Base-by-base conservation (phyloP, 2,329 filamentous ascomycete genomes). In the Lasiodiplodia sp. region DNA sequence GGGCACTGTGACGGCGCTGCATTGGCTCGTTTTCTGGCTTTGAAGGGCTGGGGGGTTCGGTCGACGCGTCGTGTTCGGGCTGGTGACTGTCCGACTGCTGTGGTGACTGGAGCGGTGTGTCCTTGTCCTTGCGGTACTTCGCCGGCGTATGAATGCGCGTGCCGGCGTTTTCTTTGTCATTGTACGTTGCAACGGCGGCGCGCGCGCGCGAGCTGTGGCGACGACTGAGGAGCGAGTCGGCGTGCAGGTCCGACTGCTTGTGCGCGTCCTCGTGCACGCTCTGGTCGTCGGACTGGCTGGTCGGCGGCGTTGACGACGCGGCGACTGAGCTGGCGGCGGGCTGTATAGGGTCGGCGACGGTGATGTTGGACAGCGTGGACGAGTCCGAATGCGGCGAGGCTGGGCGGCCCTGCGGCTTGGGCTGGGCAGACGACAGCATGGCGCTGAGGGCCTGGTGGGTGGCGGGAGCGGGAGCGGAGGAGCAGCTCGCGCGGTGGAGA, bases 251-350 rank as follows among this genome's bases (percentile, higher is more conserved):
- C 28, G 23, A 12, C 3, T 49, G 51, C 62, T 71, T 71, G 56
- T 72, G 71, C 56, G 71, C 72, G 52, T 80, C 78, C 37, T 80
- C 83, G 51, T 82, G 78, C 51, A 89, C 81, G 79, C 88, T 91
- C 28, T 47, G 84, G 73, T 82, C 85, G 77, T 91, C 89, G 75
- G 86, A 87, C 72, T 89, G 82, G 72, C 88, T 91, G 60, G 89
- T 92, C 28, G 89, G 88, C 57, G 90, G 89, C 68, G 90, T 91
- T 23, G 78, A 81, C 62, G 86, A 87, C 82, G 86, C 85, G 82
- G 85, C 81, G 73, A 86, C 75, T 82, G 78, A 77, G 76, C 73
- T 73, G 57, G 53, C 70, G 76, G 76, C 72, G 74, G 71, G 69
- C 76, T 74, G 72, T 76, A 71, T 68, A 72, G 73, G 67, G 72